Evolutionary conservation across 2,329 filamentous ascomycete species (phyloP).

Genomic region (Monilinia fructicola): DNA sequence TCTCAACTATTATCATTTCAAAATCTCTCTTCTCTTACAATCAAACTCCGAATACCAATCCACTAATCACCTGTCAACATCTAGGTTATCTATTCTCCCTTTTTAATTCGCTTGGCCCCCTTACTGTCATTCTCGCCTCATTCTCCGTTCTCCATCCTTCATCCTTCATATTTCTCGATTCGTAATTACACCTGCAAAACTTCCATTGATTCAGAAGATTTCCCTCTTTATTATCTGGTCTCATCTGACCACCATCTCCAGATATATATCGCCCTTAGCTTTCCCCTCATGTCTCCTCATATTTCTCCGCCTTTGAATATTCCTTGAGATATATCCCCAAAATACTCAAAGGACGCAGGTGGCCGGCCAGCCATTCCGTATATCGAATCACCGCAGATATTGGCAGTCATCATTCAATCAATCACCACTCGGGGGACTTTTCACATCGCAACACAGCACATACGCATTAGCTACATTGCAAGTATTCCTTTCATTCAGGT

Average conservation of each 20-base stretch:
- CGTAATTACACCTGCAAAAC: not conserved
- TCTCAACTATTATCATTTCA: not conserved
- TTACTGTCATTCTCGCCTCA: not conserved
- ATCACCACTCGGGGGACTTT: not conserved
- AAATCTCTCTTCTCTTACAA: not conserved
- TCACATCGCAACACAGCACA: not conserved
- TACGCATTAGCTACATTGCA: slow-evolving; percentile 9
- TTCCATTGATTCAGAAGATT: not conserved
- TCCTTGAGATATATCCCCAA: not conserved
- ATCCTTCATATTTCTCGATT: not conserved
- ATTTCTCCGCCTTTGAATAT: not conserved
- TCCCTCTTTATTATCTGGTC: not conserved
- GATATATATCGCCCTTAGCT: not conserved
- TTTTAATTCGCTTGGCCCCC: not conserved
- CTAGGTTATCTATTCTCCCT: not conserved
- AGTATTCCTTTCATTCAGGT: not conserved
- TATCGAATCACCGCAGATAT: slow-evolving; percentile 13
- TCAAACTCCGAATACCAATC: not conserved
- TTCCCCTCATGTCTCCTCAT: not conserved
- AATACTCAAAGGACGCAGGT: not conserved
- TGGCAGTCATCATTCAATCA: slow-evolving; percentile 5
- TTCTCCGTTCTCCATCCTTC: no score
- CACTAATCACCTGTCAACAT: not conserved
- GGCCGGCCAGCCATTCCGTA: not conserved
- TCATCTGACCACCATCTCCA: slow-evolving; percentile 14